These are phyloP conservation scores for Podospora conica DNA, from an alignment of 495 filamentous ascomycete genomes.

Conservation along the genomic window DNA sequence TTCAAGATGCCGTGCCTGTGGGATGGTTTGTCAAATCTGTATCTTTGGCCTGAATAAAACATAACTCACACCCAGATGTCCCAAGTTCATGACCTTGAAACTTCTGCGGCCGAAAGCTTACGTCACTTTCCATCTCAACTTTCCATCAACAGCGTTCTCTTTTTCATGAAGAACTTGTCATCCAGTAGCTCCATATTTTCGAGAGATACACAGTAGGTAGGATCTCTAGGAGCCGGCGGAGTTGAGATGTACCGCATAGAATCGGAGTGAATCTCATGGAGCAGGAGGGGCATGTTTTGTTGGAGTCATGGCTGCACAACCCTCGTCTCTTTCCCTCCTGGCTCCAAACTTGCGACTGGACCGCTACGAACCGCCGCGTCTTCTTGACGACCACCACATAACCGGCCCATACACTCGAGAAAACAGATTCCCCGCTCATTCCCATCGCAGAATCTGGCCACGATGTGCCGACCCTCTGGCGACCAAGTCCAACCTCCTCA, in stretches of 20 bases:
- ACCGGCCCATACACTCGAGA: not conserved
- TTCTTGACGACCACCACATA: not conserved
- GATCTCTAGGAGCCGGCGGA: not conserved
- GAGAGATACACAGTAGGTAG: too few relatives aligned
- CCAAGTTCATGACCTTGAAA: too few relatives aligned
- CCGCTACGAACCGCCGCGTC: not conserved
- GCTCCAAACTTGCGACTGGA: not conserved
- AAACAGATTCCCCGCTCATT: not conserved
- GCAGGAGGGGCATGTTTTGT: not conserved
- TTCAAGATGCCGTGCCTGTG: too few relatives aligned
- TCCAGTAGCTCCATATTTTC: not conserved
- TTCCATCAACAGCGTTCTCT: too few relatives aligned
- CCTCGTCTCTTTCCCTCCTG: not conserved
- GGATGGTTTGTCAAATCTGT: too few relatives aligned
- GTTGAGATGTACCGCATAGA: not conserved
- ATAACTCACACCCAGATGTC: too few relatives aligned
- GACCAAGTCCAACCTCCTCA: not conserved
- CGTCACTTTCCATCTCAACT: too few relatives aligned
- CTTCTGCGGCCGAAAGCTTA: too few relatives aligned
- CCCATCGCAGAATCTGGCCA: not conserved
- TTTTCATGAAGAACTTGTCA: too few relatives aligned
- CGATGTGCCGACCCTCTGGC: slow-evolving; percentile 17
- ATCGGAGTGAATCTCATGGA: not conserved
- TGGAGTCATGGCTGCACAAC: not conserved
- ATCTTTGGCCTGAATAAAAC: too few relatives aligned